Evolutionary conservation across 495 filamentous ascomycete species (phyloP).

Genomic region (Xylaria cubensis): DNA sequence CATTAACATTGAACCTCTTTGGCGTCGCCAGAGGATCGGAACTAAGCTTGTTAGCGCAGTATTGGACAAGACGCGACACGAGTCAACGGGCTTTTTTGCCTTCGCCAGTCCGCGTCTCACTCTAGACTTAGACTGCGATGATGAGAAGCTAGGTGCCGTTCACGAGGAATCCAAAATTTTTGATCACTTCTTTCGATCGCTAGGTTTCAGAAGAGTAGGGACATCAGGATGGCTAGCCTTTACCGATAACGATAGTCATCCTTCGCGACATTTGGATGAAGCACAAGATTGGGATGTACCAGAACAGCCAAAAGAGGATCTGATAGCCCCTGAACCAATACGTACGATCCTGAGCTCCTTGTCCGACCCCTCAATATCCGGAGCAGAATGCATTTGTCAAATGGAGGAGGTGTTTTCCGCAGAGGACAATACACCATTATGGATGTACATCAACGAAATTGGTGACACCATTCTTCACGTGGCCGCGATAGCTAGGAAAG

Average conservation of each 20-base stretch:
- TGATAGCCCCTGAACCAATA: neutral
- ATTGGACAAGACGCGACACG: neutral
- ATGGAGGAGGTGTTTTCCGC: neutral
- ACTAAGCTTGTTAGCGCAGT: neutral
- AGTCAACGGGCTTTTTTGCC: neutral
- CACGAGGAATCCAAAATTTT: constrained; percentile 4
- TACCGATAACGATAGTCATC: constrained; percentile 25
- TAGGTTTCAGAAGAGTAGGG: constrained; percentile 31
- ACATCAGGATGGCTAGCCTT: constrained; percentile 21
- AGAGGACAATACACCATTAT: neutral
- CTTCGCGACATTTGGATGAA: constrained; percentile 23
- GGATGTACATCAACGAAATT: neutral
- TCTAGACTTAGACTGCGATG: neutral
- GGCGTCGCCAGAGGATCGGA: constrained; percentile 7
- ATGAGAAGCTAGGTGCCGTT: neutral
- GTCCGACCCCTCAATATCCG: neutral
- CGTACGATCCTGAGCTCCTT: constrained; percentile 6
- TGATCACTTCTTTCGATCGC: constrained; percentile 39
- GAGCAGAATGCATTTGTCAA: neutral
- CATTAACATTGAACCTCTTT: constrained; percentile 20
- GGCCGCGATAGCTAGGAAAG: constrained; percentile 10
- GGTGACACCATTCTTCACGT: constrained; percentile 11
- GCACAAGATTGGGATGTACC: neutral
- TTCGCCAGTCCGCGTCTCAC: neutral
- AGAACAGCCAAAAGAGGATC: neutral